These are phyloP conservation scores for Backusella liffmaniae DNA, from an alignment of 192 early-diverging fungal species.

Conservation along the genomic window DNA sequence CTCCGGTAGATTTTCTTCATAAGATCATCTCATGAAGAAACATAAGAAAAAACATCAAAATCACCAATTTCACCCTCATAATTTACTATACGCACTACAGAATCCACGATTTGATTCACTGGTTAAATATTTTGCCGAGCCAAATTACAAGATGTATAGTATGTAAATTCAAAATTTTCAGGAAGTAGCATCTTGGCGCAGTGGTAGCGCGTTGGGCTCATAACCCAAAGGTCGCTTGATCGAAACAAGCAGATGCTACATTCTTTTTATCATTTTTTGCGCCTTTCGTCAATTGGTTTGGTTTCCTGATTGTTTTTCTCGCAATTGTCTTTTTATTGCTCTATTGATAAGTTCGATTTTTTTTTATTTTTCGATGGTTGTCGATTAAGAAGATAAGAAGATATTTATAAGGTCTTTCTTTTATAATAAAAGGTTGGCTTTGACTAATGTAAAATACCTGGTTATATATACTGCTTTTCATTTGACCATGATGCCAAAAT, in stretches of 20 bases:
- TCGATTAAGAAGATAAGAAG: no score
- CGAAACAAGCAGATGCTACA: slow-evolving; percentile 14
- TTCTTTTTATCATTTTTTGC: not conserved
- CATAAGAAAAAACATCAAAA: not conserved
- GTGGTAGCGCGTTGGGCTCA: slow-evolving; percentile 21
- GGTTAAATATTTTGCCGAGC: not conserved
- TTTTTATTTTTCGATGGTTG: no score
- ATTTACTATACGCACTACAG: not conserved
- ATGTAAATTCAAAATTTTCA: not conserved
- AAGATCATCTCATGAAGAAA: no score
- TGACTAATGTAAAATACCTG: not conserved
- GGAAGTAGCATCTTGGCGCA: not conserved
- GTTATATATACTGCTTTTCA: not conserved
- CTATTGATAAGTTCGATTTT: not conserved
- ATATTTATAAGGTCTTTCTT: no score
- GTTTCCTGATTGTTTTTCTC: not conserved
- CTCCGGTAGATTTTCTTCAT: no score
- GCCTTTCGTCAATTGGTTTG: not conserved
- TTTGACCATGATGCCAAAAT: not conserved
- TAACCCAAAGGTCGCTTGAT: slow-evolving; percentile 22
- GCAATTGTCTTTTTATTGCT: not conserved
- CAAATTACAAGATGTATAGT: not conserved
- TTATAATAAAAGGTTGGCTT: not conserved
- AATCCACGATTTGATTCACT: not conserved
- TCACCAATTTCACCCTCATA: not conserved